Evolutionary conservation across 768 basidiomycete species (phyloP).

Genomic region (Steccherinum ochraceum): DNA sequence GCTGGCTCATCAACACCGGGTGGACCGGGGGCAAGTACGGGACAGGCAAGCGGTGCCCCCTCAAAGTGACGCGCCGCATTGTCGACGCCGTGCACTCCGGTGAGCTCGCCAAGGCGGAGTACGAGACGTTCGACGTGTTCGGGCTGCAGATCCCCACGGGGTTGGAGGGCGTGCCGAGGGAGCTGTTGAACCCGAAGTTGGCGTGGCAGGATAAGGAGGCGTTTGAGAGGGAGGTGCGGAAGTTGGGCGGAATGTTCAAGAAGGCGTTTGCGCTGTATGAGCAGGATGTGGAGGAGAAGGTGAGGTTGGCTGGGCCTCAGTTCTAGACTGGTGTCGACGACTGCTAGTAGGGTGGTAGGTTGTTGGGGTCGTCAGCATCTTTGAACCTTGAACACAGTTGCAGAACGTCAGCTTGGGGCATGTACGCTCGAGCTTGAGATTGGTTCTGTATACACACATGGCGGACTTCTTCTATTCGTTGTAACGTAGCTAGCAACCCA

Average conservation of each 20-base stretch:
- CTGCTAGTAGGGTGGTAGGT: neutral
- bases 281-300: slow-evolving; percentile 74
- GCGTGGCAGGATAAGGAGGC: slow-evolving; percentile 90
- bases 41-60: slow-evolving; percentile 88
- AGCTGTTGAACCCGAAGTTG: slow-evolving; percentile 80
- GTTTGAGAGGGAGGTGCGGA: slow-evolving; percentile 82
- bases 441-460: neutral
- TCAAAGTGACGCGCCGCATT: slow-evolving; percentile 93
- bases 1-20: slow-evolving; percentile 99
- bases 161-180: slow-evolving; percentile 83
- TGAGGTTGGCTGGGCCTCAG: slow-evolving; percentile 74
- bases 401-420: too few species aligned
- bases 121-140: slow-evolving; percentile 79
- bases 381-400: neutral
- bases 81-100: slow-evolving; percentile 97
- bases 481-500: neutral
- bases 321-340: neutral
- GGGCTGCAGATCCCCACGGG: slow-evolving; percentile 77
- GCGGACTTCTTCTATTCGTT: neutral
- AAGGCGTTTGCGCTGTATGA: slow-evolving; percentile 93
- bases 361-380: neutral
- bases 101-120: slow-evolving; percentile 81
- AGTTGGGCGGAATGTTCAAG: slow-evolving; percentile 89
- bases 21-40: slow-evolving; percentile 96
- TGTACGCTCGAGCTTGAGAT: neutral